These are phyloP conservation scores for Choanephora cucurbitarum DNA, from an alignment of 371 early-diverging fungal genomes.

Conservation along the genomic window DNA sequence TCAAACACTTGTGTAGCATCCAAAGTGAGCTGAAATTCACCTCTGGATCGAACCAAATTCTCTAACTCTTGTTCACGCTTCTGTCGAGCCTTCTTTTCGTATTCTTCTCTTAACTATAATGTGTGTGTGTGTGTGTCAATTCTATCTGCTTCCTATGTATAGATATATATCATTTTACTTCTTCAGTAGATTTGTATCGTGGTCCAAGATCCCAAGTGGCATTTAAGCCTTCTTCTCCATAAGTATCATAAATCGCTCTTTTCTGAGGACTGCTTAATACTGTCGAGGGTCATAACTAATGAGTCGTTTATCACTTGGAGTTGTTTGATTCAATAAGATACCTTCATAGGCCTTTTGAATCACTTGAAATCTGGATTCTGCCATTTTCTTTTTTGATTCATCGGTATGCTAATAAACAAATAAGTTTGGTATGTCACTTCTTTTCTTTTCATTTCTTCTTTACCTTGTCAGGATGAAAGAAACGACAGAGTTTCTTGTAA, in stretches of 20 bases:
- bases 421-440: no score
- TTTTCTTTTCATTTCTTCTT: neutral
- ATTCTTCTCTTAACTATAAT: constrained; percentile 87
- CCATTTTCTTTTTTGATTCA: constrained; percentile 47
- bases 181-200: constrained; percentile 77
- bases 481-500: constrained; percentile 79
- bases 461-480: constrained; percentile 89
- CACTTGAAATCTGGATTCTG: constrained; percentile 78
- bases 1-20: constrained; percentile 62
- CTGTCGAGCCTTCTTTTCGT: constrained; percentile 69
- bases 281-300: constrained; percentile 22
- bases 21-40: constrained; percentile 56
- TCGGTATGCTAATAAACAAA: constrained; percentile 68
- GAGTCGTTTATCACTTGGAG: neutral
- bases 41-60: constrained; percentile 69
- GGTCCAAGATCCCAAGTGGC: constrained; percentile 79
- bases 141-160: no score
- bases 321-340: constrained; percentile 32
- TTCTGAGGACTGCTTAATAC: constrained; percentile 81
- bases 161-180: no score
- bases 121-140: no score
- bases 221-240: constrained; percentile 85
- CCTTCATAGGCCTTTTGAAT: constrained; percentile 91
- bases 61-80: constrained; percentile 81
- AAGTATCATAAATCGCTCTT: constrained; percentile 89